phyloP scores from a whole-genome alignment of 768 basidiomycete species.

The Mrakia blollopis region DNA sequence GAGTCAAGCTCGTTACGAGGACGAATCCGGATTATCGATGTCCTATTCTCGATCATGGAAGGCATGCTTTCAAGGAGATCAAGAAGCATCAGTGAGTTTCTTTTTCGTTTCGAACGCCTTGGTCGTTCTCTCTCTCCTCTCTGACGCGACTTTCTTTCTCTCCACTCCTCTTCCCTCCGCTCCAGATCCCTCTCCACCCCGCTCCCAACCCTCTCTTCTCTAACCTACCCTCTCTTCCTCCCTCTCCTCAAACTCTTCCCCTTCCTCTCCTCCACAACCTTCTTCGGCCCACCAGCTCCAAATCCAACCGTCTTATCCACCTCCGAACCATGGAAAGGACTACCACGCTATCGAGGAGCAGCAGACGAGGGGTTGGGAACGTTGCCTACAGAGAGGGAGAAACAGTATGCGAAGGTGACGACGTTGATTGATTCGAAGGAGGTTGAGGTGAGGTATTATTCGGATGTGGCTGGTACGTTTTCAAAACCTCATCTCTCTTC shows the following conservation, averaged over 20 bases:
- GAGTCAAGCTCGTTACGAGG: slow-evolving; percentile 59
- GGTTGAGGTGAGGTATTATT: slow-evolving; percentile 79
- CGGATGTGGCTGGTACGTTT: slow-evolving; percentile 67
- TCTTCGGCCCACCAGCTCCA: slow-evolving; percentile 31
- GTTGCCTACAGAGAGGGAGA: slow-evolving; percentile 35
- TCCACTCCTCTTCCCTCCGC: not conserved
- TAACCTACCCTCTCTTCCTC: not conserved
- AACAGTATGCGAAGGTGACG: slow-evolving; percentile 82
- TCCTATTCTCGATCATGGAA: slow-evolving; percentile 63
- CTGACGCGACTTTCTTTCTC: not conserved
- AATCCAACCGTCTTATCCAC: not conserved
- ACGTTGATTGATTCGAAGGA: slow-evolving; percentile 70
- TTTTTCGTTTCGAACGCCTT: not conserved
- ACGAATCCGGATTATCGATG: slow-evolving; percentile 72
- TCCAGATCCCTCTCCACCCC: not conserved
- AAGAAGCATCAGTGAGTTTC: slow-evolving; percentile 44
- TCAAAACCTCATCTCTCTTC: not conserved
- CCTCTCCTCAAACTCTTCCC: slow-evolving; percentile 12
- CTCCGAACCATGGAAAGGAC: slow-evolving; percentile 45
- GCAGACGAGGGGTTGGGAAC: slow-evolving; percentile 28
- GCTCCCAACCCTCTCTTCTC: slow-evolving; percentile 33
- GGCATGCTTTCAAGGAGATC: slow-evolving; percentile 56
- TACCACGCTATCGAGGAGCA: slow-evolving; percentile 44
- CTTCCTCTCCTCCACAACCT: not conserved
- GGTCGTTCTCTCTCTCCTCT: not conserved